Evolutionary conservation across 2,329 filamentous ascomycete genomes (phyloP).

Genomic region (Colletotrichum sansevieriae): DNA sequence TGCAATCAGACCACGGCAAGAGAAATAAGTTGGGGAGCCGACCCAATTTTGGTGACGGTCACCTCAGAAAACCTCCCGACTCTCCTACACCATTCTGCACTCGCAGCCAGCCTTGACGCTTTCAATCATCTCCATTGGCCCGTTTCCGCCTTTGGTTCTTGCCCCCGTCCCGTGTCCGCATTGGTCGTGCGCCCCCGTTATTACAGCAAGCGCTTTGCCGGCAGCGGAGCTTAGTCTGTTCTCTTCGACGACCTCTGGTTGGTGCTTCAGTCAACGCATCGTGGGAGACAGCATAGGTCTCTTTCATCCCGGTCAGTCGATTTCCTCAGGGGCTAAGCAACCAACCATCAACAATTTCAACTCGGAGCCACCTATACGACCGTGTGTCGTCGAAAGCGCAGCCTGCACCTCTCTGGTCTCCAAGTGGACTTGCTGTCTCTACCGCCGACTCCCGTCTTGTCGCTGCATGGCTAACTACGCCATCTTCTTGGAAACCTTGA

Average conservation of each 20-base stretch:
- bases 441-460: background rate
- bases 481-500: constrained; percentile 48
- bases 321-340: background rate
- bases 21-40: constrained; percentile 37
- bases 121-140: constrained; percentile 39
- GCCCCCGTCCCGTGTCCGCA: constrained; percentile 35
- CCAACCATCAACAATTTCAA: background rate
- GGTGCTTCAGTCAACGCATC: constrained; percentile 2
- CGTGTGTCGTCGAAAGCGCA: background rate
- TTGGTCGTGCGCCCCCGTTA: constrained; percentile 24
- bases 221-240: constrained; percentile 11
- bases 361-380: background rate
- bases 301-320: background rate
- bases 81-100: constrained; percentile 36
- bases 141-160: constrained; percentile 34
- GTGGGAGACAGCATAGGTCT: background rate
- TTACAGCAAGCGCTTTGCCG: constrained; percentile 18
- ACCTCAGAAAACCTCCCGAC: constrained; percentile 32
- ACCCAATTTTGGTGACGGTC: constrained; percentile 41
- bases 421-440: constrained; percentile 1
- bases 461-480: background rate
- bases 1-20: constrained; percentile 35
- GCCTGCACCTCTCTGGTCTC: background rate
- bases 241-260: constrained; percentile 19
- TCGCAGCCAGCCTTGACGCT: constrained; percentile 29